phyloP scores from a whole-genome alignment of 345 rosid species.

The Crucihimalaya himalaica region DNA sequence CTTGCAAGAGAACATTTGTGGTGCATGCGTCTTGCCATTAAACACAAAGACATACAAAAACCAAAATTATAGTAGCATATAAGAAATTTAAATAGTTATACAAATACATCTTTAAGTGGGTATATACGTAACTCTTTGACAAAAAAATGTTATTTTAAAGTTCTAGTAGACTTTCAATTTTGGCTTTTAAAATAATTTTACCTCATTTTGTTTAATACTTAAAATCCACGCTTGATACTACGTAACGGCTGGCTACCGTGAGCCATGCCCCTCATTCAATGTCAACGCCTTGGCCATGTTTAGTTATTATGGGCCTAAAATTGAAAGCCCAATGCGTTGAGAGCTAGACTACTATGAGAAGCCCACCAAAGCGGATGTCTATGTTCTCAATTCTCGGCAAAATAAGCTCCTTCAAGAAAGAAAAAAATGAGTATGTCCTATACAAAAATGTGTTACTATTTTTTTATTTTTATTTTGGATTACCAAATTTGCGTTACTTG shows the following conservation, averaged over 20 bases:
- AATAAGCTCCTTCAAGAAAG: no score
- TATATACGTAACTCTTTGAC: not conserved
- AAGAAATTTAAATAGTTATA: not conserved
- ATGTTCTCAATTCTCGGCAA: not conserved
- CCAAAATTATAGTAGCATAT: not conserved
- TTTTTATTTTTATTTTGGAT: not conserved
- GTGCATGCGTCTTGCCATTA: slow-evolving; percentile 34
- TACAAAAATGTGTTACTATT: not conserved
- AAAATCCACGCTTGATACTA: not conserved
- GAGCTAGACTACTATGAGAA: not conserved
- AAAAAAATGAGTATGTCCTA: not conserved
- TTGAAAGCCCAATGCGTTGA: not conserved
- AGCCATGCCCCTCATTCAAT: slow-evolving; percentile 25
- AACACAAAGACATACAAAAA: slow-evolving; percentile 9
- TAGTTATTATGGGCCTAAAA: not conserved
- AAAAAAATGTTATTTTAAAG: not conserved
- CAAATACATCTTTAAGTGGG: not conserved
- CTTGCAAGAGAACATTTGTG: slow-evolving; percentile 7
- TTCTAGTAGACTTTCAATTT: not conserved
- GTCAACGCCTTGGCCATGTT: not conserved
- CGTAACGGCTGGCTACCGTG: slow-evolving; percentile 1
- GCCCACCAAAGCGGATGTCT: slow-evolving; percentile 4
- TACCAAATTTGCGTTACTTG: not conserved
- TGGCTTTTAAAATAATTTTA: not conserved
- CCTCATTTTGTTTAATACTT: not conserved